A percentile compares a stretch with the other conserved stretches of the same genome.
Evolutionary conservation across 495 filamentous ascomycete genomes (phyloP).

Genomic region (Hypoxylon intermedium): DNA sequence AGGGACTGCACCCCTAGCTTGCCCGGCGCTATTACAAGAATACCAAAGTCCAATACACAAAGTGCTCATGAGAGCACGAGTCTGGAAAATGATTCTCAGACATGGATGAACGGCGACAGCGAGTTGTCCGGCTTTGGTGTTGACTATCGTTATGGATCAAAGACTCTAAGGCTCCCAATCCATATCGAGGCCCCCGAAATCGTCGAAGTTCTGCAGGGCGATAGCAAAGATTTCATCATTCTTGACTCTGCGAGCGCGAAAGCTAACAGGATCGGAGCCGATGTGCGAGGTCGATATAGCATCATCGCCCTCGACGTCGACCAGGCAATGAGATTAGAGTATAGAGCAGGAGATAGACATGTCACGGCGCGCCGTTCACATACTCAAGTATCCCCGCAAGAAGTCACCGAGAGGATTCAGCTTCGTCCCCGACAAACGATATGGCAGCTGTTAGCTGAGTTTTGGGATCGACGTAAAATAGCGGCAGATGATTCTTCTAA

Average conservation of each 20-base stretch:
- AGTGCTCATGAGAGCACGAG: not conserved
- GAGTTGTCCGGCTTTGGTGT: conserved; percentile 36
- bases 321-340: conserved; percentile 59
- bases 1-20: not conserved
- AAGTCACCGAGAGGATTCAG: conserved; percentile 38
- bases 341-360: conserved; percentile 54
- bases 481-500: conserved; percentile 46
- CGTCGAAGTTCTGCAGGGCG: conserved; percentile 54
- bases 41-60: conserved; percentile 4
- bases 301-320: conserved; percentile 70
- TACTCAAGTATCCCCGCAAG: conserved; percentile 3
- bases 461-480: conserved; percentile 60
- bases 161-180: conserved; percentile 43
- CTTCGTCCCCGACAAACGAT: conserved; percentile 51
- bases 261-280: conserved; percentile 42
- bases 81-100: conserved; percentile 4
- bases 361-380: conserved; percentile 38
- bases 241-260: conserved; percentile 63
- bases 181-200: conserved; percentile 54
- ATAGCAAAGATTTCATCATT: conserved; percentile 54
- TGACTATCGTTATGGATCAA: conserved; percentile 34
- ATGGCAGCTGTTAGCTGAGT: conserved; percentile 63
- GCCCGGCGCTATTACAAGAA: conserved; percentile 31
- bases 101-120: conserved; percentile 12
- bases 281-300: conserved; percentile 67